Percentiles rank a stretch among this genome's conserved stretches.
Evolutionary conservation across 192 early-diverging fungal species (phyloP).

Genomic region (Obelidium mucronatum): DNA sequence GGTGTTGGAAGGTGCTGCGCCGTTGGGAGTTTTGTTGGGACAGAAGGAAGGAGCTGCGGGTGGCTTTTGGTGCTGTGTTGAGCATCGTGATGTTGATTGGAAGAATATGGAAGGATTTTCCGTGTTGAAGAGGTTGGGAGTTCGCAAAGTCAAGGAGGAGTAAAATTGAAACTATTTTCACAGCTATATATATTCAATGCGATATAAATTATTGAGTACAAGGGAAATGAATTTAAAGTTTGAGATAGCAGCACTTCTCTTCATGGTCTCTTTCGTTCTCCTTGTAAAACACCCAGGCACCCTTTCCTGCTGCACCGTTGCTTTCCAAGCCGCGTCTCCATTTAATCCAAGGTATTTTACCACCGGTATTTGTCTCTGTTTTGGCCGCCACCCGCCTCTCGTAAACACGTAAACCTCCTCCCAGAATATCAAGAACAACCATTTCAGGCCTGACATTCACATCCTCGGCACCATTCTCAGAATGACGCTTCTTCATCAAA

Average conservation of each 20-base stretch:
- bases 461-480: background rate
- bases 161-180: too few relatives aligned
- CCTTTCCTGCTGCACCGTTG: background rate
- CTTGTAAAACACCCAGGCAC: slow-evolving; percentile 1
- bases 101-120: background rate
- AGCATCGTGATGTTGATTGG: background rate
- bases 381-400: background rate
- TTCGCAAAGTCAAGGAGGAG: too few relatives aligned
- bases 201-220: too few relatives aligned
- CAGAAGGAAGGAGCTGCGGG: background rate
- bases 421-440: background rate
- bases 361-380: background rate
- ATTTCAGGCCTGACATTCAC: background rate
- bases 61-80: background rate
- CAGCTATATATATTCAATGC: too few relatives aligned
- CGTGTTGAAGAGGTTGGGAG: too few relatives aligned
- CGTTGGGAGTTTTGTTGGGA: background rate
- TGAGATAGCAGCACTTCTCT: background rate
- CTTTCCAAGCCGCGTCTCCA: background rate
- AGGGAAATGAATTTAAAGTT: too few relatives aligned
- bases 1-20: slow-evolving; percentile 7
- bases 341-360: background rate
- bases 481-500: slow-evolving; percentile 1
- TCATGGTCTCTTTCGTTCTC: background rate
- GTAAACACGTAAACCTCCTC: background rate